Percentiles rank a stretch among this genome's conserved stretches.
phyloP scores from a whole-genome alignment of 176 grass and related monocot species.

The Tuctoria greenei region DNA sequence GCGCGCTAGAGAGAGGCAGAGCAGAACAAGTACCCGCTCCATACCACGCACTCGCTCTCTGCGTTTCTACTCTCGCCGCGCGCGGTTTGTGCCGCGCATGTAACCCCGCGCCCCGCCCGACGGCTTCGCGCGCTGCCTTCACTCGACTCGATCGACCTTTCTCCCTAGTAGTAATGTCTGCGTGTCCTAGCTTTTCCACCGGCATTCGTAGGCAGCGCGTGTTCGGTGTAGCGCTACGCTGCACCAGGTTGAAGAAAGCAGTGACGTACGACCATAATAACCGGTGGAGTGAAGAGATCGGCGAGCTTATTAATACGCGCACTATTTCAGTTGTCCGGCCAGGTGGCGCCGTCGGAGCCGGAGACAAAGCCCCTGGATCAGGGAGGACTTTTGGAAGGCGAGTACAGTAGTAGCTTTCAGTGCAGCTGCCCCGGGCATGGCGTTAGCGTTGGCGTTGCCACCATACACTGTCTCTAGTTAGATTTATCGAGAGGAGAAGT shows the following conservation, averaged over 20 bases:
- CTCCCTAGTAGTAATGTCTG: not conserved
- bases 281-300: not conserved
- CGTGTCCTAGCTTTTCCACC: not conserved
- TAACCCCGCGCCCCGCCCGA: not conserved
- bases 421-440: not conserved
- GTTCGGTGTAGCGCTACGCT: not conserved
- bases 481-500: slow-evolving; percentile 5
- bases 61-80: slow-evolving; percentile 1
- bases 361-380: not conserved
- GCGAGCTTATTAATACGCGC: slow-evolving; percentile 13
- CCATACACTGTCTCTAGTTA: not conserved
- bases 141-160: not conserved
- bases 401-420: slow-evolving; percentile 13
- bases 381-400: not conserved
- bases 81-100: too few species aligned
- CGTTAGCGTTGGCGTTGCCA: not conserved
- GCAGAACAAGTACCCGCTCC: slow-evolving; percentile 15
- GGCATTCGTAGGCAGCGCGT: not conserved
- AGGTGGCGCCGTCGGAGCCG: not conserved
- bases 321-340: not conserved
- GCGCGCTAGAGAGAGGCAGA: slow-evolving; percentile 16
- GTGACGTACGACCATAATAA: not conserved
- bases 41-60: slow-evolving; percentile 1
- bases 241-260: not conserved
- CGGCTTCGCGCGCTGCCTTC: too few species aligned